Evolutionary conservation across 1,139 yeast species (phyloP).

Genomic region (Meyerozyma athensensis): DNA sequence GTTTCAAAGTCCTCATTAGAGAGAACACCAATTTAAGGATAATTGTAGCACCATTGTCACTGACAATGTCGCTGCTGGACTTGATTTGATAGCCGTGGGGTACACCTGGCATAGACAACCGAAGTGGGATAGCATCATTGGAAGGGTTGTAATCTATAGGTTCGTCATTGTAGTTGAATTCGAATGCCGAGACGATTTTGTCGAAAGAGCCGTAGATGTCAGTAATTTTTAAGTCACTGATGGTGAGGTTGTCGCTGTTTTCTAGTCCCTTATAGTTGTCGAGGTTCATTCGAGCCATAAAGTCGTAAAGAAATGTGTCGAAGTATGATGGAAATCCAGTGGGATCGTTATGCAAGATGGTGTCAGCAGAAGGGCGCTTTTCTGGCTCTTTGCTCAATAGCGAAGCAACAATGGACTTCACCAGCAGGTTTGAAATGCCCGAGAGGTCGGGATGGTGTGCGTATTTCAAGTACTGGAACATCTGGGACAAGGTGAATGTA

Average conservation of each 20-base stretch:
- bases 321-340: constrained; percentile 67
- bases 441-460: constrained; percentile 62
- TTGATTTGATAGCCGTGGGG: constrained; percentile 39
- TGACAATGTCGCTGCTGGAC: constrained; percentile 21
- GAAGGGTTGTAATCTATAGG: constrained; percentile 4
- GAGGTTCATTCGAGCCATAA: constrained; percentile 38
- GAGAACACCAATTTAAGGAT: constrained; percentile 62
- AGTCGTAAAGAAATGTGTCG: constrained; percentile 65
- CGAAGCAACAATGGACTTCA: constrained; percentile 51
- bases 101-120: constrained; percentile 48
- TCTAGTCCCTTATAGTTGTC: constrained; percentile 14
- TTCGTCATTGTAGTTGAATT: constrained; percentile 30
- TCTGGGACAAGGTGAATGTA: constrained; percentile 77
- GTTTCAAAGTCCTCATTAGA: constrained; percentile 57
- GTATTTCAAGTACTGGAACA: constrained; percentile 73
- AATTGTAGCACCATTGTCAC: constrained; percentile 54
- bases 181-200: constrained; percentile 44
- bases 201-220: constrained; percentile 55
- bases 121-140: constrained; percentile 28
- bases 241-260: constrained; percentile 21
- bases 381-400: constrained; percentile 64
- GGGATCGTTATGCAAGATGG: constrained; percentile 47
- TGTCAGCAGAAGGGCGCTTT: constrained; percentile 52
- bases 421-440: constrained; percentile 45
- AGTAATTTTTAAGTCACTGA: constrained; percentile 57